Evolutionary conservation across 2,329 filamentous ascomycete species (phyloP), one percentile per base, ranked within the genome.

Genomic region (Cladosporium sp.): DNA sequence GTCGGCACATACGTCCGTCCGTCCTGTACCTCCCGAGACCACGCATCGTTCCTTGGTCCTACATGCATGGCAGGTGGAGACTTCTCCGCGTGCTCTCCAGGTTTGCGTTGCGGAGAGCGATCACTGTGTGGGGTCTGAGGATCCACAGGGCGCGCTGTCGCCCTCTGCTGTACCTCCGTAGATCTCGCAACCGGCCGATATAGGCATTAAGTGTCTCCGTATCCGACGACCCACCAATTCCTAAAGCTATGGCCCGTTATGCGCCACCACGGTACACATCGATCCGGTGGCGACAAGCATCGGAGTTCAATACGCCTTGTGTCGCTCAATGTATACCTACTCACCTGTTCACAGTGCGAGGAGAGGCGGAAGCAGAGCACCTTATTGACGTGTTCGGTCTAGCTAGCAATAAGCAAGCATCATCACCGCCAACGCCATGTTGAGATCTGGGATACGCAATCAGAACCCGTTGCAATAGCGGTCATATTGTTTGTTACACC

Each of bases 51-150:
- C 28, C 18, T n/a, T 34, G 32, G 32, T 34, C 11, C 32, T 11
- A 15, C 14, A 30, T n/a, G 15, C 28, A 54, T 54, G 51, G 28
- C 66, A 49, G 36, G 57, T 57, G 52, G 59, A 44, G 44, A 24
- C 59, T 61, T 36, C 59, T 61, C 59, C 59, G 59, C 59, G 30
- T 24, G 21, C 41, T 61, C 59, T 61, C 59, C 59, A 34, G 26
- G 47, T 51, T 30, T 51, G 18, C 15, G 38, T 38, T 59, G 63
- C 52, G 52, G 52, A 65, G 52, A 18, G 10, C 32, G 38, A 59
- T 55, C 41, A 14, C 12, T 15, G 32, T 59, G 32, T 36, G 54
- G 36, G 47, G 51, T 21, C 18, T 15, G 24, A 26, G 18, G 49
- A 36, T 34, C 61, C 61, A 64, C 61, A 18, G 21, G 52, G 49